Evolutionary conservation across 495 filamentous ascomycete genomes (phyloP), one percentile per base, ranked within the genome.

Genomic region (Podospora anserina): DNA sequence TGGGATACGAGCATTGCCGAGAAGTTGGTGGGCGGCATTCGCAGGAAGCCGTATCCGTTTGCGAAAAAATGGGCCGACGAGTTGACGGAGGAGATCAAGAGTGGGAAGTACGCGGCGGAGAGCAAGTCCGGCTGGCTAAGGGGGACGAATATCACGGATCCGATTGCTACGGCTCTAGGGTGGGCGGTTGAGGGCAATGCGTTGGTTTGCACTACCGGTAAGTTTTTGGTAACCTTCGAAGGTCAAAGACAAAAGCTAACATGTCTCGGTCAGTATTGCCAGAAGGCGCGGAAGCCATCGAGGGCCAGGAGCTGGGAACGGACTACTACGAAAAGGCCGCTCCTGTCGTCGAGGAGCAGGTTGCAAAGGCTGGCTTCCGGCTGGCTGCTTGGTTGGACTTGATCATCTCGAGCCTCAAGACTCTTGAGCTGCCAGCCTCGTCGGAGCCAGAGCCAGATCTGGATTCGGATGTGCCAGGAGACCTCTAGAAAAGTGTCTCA

Each of bases 321-420:
- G 78, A 79, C 6, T 94, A 94, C 77, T 90, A 88, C 73, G 79
- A 89, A 59, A 80, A 80, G 19, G 86, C 88, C 16, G 78, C 85
- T 19, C 85, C 84, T 20, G 84, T 90, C 59, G 82, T 95, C 55
- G 87, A 94, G 80, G 69, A 87, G 69, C 87, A 91, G 77, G 84
- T 97, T 72, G 91, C 90, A 2, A 89, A 88, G 74, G 91, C 87
- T 11, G 91, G 91, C 13, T 93, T 88, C 70, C 85, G 91, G 26
- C 75, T 91, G 63, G 88, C 85, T 7, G 82, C 82, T 23, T 90
- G 83, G 87, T 72, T 90, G 66, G 87, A 89, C 70, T 71, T 81
- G 66, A 86, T 89, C 63, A 78, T 74, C n/a, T 69, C 78, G n/a
- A 70, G 60, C 28, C 66, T 75, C 11, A 60, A 69, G 20, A 74